Base-by-base conservation (phyloP, 768 basidiomycete species). In the Hygrophorus russula region DNA sequence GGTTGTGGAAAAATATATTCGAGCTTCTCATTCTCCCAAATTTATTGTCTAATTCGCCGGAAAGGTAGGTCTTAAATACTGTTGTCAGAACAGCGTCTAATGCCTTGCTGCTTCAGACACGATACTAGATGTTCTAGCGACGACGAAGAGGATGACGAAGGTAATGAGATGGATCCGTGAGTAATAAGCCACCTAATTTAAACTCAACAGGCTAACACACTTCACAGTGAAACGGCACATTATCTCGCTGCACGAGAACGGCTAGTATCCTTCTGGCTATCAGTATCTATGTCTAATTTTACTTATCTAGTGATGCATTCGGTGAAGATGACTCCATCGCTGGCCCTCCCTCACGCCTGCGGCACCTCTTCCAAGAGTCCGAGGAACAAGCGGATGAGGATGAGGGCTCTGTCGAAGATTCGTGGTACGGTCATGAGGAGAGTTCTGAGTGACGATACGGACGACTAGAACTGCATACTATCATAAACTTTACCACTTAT, bases 51-150 rank as follows among this genome's bases (percentile, higher is more conserved):
- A 24, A 3, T 24, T 24, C 7, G 24, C 24, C 24, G 24, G 24
- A 24, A 24, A 24, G n/a, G 24, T 24, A 24, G 4, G 24, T 24
- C 24, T 24, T 24, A 7, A 24, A 24, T 24, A 7, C 7, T 24
- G 24, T 24, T 24, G 7, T 24, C 24, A 24, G 24, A 24, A 24
- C 24, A 24, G 24, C 3, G 24, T 24, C 24, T 24, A 24, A 24
- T 7, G 20, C 15, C 34, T 51, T n/a, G 58, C 42, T 17, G 45
- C 47, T 32, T 48, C 31, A 28, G 42, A 44, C 30, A 41, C 39
- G 18, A 43, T 50, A 27, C 44, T 34, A 2, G 58, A 54, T 8
- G 57, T 53, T 20, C 34, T 12, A 39, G 48, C 20, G 47, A 37
- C 13, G 47, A 48, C 33, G 41, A 29, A 27, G 27, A 17, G 7